Evolutionary conservation across 2,329 filamentous ascomycete species (phyloP).

Genomic region (Podosphaera aphanis): DNA sequence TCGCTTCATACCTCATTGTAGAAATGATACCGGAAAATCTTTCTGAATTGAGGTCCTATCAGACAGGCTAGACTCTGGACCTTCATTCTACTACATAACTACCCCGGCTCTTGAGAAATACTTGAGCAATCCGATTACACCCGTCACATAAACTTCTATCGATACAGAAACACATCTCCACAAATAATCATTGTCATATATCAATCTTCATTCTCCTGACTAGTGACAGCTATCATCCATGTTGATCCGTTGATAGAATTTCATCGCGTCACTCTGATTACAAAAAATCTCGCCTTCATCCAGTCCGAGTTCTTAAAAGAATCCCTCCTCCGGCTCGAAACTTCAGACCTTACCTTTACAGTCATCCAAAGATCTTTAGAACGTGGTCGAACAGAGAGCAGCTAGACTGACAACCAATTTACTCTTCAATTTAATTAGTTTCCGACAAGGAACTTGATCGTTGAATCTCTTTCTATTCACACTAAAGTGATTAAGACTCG

Average conservation of each 20-base stretch:
- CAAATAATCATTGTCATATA: not conserved
- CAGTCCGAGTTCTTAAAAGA: not conserved
- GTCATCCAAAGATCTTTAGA: not conserved
- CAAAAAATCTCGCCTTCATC: not conserved
- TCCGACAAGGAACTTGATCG: no score
- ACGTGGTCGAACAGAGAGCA: no score
- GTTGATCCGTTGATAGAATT: not conserved
- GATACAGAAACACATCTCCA: not conserved
- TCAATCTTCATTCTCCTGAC: not conserved
- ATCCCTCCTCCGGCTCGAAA: not conserved
- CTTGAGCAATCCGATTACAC: not conserved
- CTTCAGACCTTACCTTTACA: not conserved
- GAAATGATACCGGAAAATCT: conserved; percentile 1
- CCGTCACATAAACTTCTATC: not conserved
- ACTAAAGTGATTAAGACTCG: no score
- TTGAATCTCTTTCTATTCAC: no score
- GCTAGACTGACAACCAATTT: no score
- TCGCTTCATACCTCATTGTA: not conserved
- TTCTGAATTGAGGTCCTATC: not conserved
- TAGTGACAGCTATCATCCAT: not conserved
- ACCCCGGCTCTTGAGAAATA: not conserved
- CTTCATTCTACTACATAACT: not conserved
- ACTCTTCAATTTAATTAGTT: no score
- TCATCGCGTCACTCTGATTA: not conserved
- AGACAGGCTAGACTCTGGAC: not conserved